Conservation (phyloP, 768 basidiomycete genomes). For the Daedalea quercina region DNA sequence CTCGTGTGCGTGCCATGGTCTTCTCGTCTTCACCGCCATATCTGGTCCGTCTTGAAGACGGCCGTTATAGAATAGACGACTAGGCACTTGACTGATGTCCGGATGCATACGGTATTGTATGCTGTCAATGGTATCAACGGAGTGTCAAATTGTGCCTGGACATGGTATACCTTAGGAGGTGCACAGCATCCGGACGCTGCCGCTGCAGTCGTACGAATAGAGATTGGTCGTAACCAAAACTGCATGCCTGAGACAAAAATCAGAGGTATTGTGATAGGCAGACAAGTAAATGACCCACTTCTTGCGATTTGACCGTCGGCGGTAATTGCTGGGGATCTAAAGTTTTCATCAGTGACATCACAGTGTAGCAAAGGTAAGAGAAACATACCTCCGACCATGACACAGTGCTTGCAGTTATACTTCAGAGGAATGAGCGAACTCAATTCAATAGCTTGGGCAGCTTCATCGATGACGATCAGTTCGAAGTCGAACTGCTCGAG, state of each 20-base stretch:
- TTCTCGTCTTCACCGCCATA: conserved; percentile 77
- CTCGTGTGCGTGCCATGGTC: conserved; percentile 77
- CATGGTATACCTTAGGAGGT: conserved; percentile 68
- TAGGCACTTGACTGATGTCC: conserved; percentile 86
- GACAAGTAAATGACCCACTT: conserved; percentile 31
- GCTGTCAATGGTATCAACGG: conserved; percentile 32
- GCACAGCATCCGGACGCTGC: conserved; percentile 74
- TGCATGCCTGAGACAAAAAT: conserved; percentile 43
- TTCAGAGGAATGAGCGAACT: conserved; percentile 93
- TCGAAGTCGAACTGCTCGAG: conserved; percentile 85
- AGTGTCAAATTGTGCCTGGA: neutral
- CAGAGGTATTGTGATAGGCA: neutral
- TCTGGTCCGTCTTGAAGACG: conserved; percentile 79
- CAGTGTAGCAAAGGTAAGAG: neutral
- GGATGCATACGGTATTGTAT: conserved; percentile 99
- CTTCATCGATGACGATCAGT: conserved; percentile 96
- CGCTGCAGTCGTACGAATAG: conserved; percentile 89
- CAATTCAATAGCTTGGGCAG: conserved; percentile 93
- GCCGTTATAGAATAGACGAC: conserved; percentile 79
- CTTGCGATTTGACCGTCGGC: conserved; percentile 74
- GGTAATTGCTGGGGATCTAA: conserved; percentile 90
- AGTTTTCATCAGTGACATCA: neutral
- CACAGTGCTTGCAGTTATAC: conserved; percentile 73
- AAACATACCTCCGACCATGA: conserved; percentile 82
- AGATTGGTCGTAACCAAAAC: conserved; percentile 79